Base-by-base conservation (phyloP, 139 green algal species). In the Dunaliella primolecta region DNA sequence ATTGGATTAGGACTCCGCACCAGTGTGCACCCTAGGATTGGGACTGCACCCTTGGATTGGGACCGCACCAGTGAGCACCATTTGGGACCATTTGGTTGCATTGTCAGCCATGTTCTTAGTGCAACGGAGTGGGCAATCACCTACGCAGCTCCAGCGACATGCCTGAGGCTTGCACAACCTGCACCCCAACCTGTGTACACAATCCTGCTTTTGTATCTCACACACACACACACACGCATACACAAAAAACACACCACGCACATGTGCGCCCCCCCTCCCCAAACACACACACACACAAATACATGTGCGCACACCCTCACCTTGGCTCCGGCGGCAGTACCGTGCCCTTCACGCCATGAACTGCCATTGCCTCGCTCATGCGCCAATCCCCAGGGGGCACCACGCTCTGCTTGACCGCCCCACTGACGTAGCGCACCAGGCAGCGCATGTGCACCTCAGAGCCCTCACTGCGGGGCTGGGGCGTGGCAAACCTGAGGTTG, bases 321-420 rank as follows among this genome's bases (percentile, higher is more conserved):
- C 81, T 83, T 21, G 88, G 88, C 80, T 87, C 86, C 36, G 85
- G 81, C 1, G 84, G 81, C 36, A 91, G 78, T 36, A 86, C 32
- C 55, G 2, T 78, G 23, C 57, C 74, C 3, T 2, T 29, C 31
- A 88, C 85, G 82, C 71, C 79, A 78, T 84, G 32, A 25, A 72
- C 82, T 7, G 36, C 0, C 32, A 91, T 78, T 2, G 84, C 88
- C 77, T 95, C 95, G 0, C 75, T 81, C 31, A 95, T 88, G 46
- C 93, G 83, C 56, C 85, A 80, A 86, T 98, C 95, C 30, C 83
- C 70, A 0, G 84, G 38, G 1, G 92, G 93, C 34, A 98, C 77
- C 75, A 92, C 87, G 2, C 86, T 86, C 86, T 98, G 93, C 77
- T 89, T 87, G 35, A 95, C 87, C 24, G 82, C 82, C 30, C 90